Percentiles rank a stretch among this genome's conserved stretches.
Evolutionary conservation across 495 filamentous ascomycete genomes (phyloP).

Genomic region (Penicillium daleae): DNA sequence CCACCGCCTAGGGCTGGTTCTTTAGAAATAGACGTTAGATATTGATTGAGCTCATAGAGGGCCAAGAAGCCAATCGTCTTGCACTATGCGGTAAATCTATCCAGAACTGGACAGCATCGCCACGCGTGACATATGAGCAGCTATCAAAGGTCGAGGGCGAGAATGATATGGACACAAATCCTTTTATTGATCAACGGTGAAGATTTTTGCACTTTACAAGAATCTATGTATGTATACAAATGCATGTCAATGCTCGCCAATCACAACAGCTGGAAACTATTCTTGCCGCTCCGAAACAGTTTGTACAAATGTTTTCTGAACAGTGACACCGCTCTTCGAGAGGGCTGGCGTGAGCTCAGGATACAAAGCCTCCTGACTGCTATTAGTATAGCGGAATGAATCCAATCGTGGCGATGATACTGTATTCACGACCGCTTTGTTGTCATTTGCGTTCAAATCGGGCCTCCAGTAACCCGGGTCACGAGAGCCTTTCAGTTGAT

Average conservation of each 20-base stretch:
- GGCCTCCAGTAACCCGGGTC: conserved; percentile 18
- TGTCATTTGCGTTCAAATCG: conserved; percentile 10
- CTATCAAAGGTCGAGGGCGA: neutral
- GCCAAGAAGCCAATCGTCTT: no score
- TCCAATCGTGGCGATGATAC: conserved; percentile 4
- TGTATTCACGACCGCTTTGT: conserved; percentile 3
- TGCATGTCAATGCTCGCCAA: neutral
- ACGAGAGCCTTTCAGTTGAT: neutral
- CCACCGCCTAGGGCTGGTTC: neutral
- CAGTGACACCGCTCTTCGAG: conserved; percentile 7
- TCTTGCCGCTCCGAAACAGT: neutral
- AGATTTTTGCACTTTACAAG: neutral
- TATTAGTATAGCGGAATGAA: conserved; percentile 2
- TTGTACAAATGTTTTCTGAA: conserved; percentile 16
- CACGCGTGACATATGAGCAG: neutral
- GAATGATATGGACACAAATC: no score
- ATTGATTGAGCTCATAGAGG: neutral
- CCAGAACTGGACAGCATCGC: no score
- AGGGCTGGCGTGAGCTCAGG: conserved; percentile 2
- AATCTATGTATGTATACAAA: neutral
- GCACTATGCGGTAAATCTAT: no score
- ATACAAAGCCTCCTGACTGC: conserved; percentile 18
- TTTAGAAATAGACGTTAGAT: neutral
- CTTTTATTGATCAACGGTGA: no score
- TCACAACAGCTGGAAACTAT: neutral